Percentiles rank a stretch among this genome's conserved stretches.
These are phyloP conservation scores for Amylocystis lapponica DNA, from an alignment of 768 basidiomycete species.

Conservation along the genomic window DNA sequence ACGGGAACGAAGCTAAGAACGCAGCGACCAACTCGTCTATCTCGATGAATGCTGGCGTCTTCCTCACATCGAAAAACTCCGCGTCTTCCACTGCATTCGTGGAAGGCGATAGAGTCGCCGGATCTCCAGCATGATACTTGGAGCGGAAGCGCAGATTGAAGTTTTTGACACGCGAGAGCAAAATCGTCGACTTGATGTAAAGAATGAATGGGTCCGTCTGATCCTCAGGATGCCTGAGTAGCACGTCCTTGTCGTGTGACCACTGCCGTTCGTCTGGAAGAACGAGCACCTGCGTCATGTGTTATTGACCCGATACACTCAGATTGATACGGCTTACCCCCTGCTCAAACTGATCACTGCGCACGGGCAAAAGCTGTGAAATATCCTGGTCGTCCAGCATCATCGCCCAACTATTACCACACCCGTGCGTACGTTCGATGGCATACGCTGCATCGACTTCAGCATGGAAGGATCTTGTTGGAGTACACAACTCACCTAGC, in stretches of 20 bases:
- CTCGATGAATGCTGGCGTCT: slow-evolving; percentile 57
- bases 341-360: slow-evolving; percentile 51
- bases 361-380: slow-evolving; percentile 62
- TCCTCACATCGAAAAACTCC: slow-evolving; percentile 45
- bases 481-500: slow-evolving; percentile 12
- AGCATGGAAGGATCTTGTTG: background rate
- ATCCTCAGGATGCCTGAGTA: slow-evolving; percentile 54
- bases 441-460: slow-evolving; percentile 38
- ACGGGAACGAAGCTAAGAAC: slow-evolving; percentile 55
- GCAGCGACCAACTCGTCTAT: slow-evolving; percentile 52
- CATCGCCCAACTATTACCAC: slow-evolving; percentile 66
- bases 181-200: slow-evolving; percentile 62
- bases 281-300: slow-evolving; percentile 21
- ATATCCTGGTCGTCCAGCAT: slow-evolving; percentile 71
- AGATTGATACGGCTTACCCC: slow-evolving; percentile 39
- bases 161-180: slow-evolving; percentile 55
- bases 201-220: slow-evolving; percentile 68
- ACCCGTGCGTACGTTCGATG: slow-evolving; percentile 59
- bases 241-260: slow-evolving; percentile 55
- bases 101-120: slow-evolving; percentile 24
- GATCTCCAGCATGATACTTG: slow-evolving; percentile 55
- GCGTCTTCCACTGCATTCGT: background rate
- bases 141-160: slow-evolving; percentile 66
- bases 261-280: slow-evolving; percentile 52
- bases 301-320: slow-evolving; percentile 3